A percentile compares a stretch with the other conserved stretches of the same genome.
Evolutionary conservation across 179 eudicot genomes (phyloP).

Genomic region (Drosera spatulata): DNA sequence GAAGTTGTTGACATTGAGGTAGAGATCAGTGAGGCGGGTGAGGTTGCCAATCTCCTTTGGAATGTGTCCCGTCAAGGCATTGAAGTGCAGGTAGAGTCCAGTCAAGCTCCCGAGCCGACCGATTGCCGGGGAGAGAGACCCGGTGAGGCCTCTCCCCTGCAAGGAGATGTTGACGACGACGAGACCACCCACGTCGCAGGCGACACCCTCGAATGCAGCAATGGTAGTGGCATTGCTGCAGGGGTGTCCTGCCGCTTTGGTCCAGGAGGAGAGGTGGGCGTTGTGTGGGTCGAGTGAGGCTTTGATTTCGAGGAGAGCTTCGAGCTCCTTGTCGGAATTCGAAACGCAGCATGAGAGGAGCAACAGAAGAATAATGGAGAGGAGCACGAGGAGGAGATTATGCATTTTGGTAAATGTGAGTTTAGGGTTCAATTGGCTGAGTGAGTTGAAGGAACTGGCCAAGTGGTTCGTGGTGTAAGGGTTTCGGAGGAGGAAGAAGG

Average conservation of each 20-base stretch:
- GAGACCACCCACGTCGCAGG: constrained; percentile 40
- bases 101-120: constrained; percentile 58
- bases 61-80: constrained; percentile 46
- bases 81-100: constrained; percentile 78
- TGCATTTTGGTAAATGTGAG: too few species aligned
- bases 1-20: constrained; percentile 71
- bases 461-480: too few species aligned
- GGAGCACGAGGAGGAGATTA: too few species aligned
- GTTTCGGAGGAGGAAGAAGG: too few species aligned
- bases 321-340: constrained; percentile 11
- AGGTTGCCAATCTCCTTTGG: constrained; percentile 58
- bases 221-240: constrained; percentile 13
- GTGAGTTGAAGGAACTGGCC: too few species aligned
- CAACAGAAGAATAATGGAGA: too few species aligned
- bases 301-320: constrained; percentile 40
- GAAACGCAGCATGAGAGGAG: too few species aligned
- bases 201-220: constrained; percentile 58
- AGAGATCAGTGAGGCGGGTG: constrained; percentile 60
- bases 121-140: constrained; percentile 53
- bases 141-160: constrained; percentile 71
- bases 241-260: constrained; percentile 25
- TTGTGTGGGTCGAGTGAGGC: constrained; percentile 57
- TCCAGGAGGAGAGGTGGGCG: constrained; percentile 55
- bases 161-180: constrained; percentile 65
- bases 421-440: too few species aligned